Base-by-base conservation (phyloP, 2,329 filamentous ascomycete genomes). In the Diaporthe capsici region DNA sequence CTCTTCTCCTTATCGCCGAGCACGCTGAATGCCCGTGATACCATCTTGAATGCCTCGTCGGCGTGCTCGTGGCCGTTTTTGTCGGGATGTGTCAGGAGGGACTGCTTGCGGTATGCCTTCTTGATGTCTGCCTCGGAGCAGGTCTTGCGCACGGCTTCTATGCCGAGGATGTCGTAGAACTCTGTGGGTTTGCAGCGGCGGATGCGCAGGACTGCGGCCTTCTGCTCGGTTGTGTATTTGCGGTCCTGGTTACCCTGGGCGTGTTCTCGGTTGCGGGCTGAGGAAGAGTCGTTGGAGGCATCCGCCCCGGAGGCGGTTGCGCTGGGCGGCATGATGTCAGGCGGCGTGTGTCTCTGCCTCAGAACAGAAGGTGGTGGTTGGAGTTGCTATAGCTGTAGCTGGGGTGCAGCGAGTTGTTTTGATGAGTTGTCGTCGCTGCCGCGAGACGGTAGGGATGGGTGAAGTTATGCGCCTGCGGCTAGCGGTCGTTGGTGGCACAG, bases 11-110 rank as follows among this genome's bases (percentile, higher is more conserved):
- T 91, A 84, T 99, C 97, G 77, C 95, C 96, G 67, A 99, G 88
- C 71, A 98, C 92, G 80, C 97, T 94, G 84, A 99, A 99, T 22
- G 97, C 97, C 80, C 95, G 91, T 81, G 95, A 94, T 34, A 99
- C 95, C 94, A 98, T 94, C 88, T 99, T 99, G 88, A 99, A 99
- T 44, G 97, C 97, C 87, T 99, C 97, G 83, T 98, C 97, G 73
- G 97, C 96, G 76, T 97, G 92, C 51, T 96, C 93, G 84, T 98
- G 96, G 70, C 96, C 96, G 89, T 99, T 99, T 88, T 99, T 99
- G 88, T 99, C 97, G 78, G 97, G 97, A 88, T 99, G 97, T 76
- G 97, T 99, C 82, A 98, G 89, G 81, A 99, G 87, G 83, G 94
- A 97, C 83, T 97, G 90, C 86, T 98, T 98, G 82, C 96, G 92